These are phyloP conservation scores for Zalerion maritima DNA, from an alignment of 495 filamentous ascomycete species.

Conservation along the genomic window DNA sequence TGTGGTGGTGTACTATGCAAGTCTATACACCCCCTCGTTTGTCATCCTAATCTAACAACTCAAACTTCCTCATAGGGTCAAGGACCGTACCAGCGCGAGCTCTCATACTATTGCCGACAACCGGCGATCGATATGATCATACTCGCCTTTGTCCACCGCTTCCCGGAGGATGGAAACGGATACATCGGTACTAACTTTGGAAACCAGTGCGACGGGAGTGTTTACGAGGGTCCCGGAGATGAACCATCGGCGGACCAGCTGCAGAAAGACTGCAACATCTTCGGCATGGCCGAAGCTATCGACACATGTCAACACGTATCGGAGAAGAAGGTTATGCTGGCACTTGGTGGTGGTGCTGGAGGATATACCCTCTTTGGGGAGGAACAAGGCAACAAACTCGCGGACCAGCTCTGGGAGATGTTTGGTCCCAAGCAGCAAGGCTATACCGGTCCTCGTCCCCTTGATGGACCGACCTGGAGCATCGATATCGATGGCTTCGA, in stretches of 20 bases:
- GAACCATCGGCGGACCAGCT: conserved; percentile 12
- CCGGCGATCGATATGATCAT: conserved; percentile 50
- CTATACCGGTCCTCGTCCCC: conserved; percentile 23
- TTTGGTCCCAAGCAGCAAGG: conserved; percentile 48
- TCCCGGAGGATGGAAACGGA: conserved; percentile 39
- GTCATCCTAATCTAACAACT: background rate
- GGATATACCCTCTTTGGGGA: conserved; percentile 17
- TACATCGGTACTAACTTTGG: conserved; percentile 51
- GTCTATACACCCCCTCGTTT: conserved; percentile 3
- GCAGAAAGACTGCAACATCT: conserved; percentile 17
- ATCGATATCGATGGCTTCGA: conserved; percentile 45
- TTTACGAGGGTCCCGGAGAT: conserved; percentile 18
- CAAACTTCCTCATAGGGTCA: conserved; percentile 23
- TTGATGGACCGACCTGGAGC: conserved; percentile 24
- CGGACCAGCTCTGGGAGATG: conserved; percentile 46
- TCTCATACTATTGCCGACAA: conserved; percentile 44
- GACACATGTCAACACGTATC: conserved; percentile 25
- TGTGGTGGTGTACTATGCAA: conserved; percentile 40
- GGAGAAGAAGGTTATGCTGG: conserved; percentile 50
- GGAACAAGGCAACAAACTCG: conserved; percentile 41
- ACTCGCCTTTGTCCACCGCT: conserved; percentile 49
- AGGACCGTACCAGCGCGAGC: conserved; percentile 26
- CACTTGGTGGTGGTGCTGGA: conserved; percentile 45
- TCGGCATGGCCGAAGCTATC: conserved; percentile 31
- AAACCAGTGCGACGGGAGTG: conserved; percentile 41